Conservation (phyloP, 179 eudicot genomes). For the Amaranthus tricolor region DNA sequence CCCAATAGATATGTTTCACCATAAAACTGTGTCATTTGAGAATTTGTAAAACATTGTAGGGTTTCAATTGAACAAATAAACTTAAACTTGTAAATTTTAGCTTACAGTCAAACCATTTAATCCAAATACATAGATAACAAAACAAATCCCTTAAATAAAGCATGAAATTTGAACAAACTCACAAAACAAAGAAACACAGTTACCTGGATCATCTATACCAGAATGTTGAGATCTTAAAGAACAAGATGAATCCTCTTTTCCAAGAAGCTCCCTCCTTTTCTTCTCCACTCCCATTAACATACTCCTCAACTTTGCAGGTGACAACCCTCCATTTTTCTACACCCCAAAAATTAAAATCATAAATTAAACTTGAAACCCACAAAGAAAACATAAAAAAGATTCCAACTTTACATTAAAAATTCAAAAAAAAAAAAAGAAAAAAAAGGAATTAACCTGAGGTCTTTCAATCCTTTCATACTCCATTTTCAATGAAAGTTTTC, state of each 20-base stretch:
- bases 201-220: slow-evolving; percentile 47
- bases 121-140: neutral
- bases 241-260: slow-evolving; percentile 38
- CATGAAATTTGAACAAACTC: neutral
- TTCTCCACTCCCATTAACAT: slow-evolving; percentile 51
- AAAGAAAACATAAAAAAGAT: neutral
- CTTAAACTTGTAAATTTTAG: neutral
- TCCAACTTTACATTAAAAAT: neutral
- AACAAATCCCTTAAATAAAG: neutral
- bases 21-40: no score
- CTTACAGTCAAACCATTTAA: neutral
- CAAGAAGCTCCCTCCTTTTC: slow-evolving; percentile 37
- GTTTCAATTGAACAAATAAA: neutral
- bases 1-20: no score
- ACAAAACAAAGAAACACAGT: neutral
- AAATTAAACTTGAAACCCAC: neutral
- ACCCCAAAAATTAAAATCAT: slow-evolving; percentile 4
- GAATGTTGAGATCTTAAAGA: slow-evolving; percentile 50
- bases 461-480: slow-evolving; percentile 36
- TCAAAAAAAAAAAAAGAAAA: neutral
- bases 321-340: slow-evolving; percentile 40
- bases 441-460: slow-evolving; percentile 27
- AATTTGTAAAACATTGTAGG: no score
- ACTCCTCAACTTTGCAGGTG: slow-evolving; percentile 58
- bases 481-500: slow-evolving; percentile 14